These are phyloP conservation scores for Thraustotheca clavata DNA, from an alignment of 352 stramenopile species.

Conservation along the genomic window DNA sequence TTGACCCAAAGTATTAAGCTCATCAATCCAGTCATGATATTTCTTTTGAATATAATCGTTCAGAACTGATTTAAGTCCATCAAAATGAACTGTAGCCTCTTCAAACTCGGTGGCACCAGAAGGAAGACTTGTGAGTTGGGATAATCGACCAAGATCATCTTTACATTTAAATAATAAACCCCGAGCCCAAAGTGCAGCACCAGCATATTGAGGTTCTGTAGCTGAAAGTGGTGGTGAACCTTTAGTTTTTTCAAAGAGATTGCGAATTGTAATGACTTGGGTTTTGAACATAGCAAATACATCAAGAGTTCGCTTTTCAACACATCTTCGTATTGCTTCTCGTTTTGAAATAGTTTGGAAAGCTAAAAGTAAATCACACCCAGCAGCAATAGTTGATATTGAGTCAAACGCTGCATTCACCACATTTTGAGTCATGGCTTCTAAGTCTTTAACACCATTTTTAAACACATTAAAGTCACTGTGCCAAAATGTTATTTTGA, in stretches of 20 bases:
- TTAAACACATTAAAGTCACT: constrained; percentile 94
- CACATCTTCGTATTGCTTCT: constrained; percentile 88
- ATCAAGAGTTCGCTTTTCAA: constrained; percentile 91
- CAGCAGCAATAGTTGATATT: constrained; percentile 78
- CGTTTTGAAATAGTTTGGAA: constrained; percentile 91
- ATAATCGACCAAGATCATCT: constrained; percentile 61
- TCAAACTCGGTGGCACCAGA: constrained; percentile 61
- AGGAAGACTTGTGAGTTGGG: constrained; percentile 58
- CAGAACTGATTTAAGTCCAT: constrained; percentile 68
- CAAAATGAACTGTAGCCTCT: constrained; percentile 63
- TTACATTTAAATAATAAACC: constrained; percentile 73
- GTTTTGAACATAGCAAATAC: constrained; percentile 87
- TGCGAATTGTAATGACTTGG: constrained; percentile 63
- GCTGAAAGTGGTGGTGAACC: constrained; percentile 66
- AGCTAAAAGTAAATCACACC: constrained; percentile 88
- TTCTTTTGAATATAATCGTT: constrained; percentile 87
- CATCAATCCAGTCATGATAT: constrained; percentile 87
- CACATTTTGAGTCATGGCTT: constrained; percentile 94
- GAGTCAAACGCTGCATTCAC: constrained; percentile 93
- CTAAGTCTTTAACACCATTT: constrained; percentile 93
- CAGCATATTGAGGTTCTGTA: constrained; percentile 89
- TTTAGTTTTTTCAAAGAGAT: constrained; percentile 91
- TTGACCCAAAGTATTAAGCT: constrained; percentile 69
- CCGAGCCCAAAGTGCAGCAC: constrained; percentile 87
- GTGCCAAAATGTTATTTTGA: constrained; percentile 93